A percentile compares a stretch with the other conserved stretches of the same genome.
These are phyloP conservation scores for Diaporthe batatas DNA, from an alignment of 2,329 filamentous ascomycete genomes.

Conservation along the genomic window DNA sequence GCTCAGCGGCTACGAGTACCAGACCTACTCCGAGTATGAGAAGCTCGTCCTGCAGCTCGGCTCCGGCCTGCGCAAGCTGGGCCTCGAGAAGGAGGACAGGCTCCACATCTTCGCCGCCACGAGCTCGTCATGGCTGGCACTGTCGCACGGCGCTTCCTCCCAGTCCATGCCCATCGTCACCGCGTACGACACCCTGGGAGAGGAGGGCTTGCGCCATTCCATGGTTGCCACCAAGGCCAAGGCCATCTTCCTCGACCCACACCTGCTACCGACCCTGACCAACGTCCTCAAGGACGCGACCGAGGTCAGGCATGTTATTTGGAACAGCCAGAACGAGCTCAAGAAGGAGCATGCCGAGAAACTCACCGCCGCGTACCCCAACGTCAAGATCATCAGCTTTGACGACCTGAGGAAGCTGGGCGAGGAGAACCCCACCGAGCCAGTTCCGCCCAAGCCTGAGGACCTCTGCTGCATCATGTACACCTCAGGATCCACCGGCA, in stretches of 20 bases:
- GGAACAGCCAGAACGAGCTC: constrained; percentile 66
- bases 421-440: constrained; percentile 75
- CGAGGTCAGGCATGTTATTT: constrained; percentile 65
- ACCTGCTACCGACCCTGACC: constrained; percentile 71
- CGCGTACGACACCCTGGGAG: constrained; percentile 85
- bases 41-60: constrained; percentile 76
- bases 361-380: constrained; percentile 62
- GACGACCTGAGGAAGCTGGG: constrained; percentile 65
- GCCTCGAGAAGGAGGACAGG: constrained; percentile 75
- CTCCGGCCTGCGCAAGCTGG: constrained; percentile 78
- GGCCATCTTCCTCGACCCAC: constrained; percentile 80
- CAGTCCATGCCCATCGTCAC: constrained; percentile 88
- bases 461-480: constrained; percentile 82
- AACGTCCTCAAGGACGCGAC: constrained; percentile 67
- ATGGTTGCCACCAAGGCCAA: constrained; percentile 79
- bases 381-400: constrained; percentile 63
- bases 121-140: constrained; percentile 65
- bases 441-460: constrained; percentile 76
- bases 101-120: constrained; percentile 87
- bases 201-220: constrained; percentile 81
- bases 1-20: constrained; percentile 82
- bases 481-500: constrained; percentile 85
- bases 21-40: constrained; percentile 84
- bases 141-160: constrained; percentile 69
- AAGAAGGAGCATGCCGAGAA: constrained; percentile 64